These are phyloP conservation scores for Gardenia jasminoides DNA, from an alignment of 257 asterid genomes.

Conservation along the genomic window DNA sequence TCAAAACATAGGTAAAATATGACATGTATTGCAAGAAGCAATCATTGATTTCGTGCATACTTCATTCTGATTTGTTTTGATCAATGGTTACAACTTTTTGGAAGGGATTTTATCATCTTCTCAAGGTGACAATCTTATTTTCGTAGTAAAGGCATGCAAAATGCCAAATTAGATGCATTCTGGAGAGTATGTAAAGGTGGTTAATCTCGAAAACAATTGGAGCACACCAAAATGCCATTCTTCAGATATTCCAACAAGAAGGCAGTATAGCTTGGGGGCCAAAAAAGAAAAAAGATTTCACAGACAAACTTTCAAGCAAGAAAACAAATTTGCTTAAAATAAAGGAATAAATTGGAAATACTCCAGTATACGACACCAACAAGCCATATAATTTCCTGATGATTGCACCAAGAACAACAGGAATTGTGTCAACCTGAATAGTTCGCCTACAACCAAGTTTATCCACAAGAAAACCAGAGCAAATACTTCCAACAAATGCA, in stretches of 20 bases:
- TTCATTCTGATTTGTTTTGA: not conserved
- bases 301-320: no score
- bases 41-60: not conserved
- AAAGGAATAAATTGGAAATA: not conserved
- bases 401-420: constrained; percentile 77
- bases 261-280: no score
- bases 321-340: no score
- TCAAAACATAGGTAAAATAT: no score
- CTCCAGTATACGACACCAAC: not conserved
- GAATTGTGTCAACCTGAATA: constrained; percentile 69
- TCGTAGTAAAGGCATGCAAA: not conserved
- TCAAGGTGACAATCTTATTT: not conserved
- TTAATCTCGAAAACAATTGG: no score
- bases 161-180: not conserved
- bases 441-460: constrained; percentile 80
- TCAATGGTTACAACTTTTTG: not conserved
- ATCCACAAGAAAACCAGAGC: constrained; percentile 70
- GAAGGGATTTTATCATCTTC: not conserved
- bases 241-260: no score
- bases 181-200: not conserved
- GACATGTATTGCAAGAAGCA: not conserved
- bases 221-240: not conserved
- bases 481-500: constrained; percentile 77
- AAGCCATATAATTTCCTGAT: constrained; percentile 43
- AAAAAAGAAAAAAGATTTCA: no score